phyloP scores from a whole-genome alignment of 2,329 filamentous ascomycete genomes.

The Herpotrichia juniperi region DNA sequence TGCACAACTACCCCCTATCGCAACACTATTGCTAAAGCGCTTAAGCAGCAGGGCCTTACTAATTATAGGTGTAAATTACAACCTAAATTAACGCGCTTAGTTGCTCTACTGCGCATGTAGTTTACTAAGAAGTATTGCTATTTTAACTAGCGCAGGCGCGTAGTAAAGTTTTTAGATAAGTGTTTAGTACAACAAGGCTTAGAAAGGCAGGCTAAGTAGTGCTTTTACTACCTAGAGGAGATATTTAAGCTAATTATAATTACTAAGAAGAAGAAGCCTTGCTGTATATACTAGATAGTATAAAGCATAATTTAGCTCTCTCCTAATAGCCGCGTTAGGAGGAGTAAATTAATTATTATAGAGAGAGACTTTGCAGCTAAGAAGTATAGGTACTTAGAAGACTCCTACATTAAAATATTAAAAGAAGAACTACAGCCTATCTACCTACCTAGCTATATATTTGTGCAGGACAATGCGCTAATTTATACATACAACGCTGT shows the following conservation, averaged over 20 bases:
- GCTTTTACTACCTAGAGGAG: slow-evolving; percentile 16
- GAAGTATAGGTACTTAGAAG: neutral
- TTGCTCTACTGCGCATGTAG: neutral
- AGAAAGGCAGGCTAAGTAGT: slow-evolving; percentile 2
- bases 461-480: slow-evolving; percentile 27
- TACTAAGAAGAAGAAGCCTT: slow-evolving; percentile 7
- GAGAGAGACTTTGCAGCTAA: neutral
- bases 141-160: slow-evolving; percentile 6
- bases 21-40: neutral
- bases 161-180: slow-evolving; percentile 17
- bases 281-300: slow-evolving; percentile 18
- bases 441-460: slow-evolving; percentile 3
- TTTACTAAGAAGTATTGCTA: slow-evolving; percentile 7
- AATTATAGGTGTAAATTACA: slow-evolving; percentile 5
- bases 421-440: neutral
- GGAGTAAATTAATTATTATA: too few species aligned
- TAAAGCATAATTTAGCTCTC: slow-evolving; percentile 17
- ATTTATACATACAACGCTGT: slow-evolving; percentile 20
- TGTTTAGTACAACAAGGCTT: slow-evolving; percentile 19
- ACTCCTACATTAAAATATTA: neutral
- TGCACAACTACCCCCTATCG: neutral
- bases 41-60: slow-evolving; percentile 4
- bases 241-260: slow-evolving; percentile 23
- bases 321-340: slow-evolving; percentile 7
- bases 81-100: slow-evolving; percentile 2